Evolutionary conservation across 176 grass and related monocot species (phyloP).

Genomic region (Bromus sterilis): DNA sequence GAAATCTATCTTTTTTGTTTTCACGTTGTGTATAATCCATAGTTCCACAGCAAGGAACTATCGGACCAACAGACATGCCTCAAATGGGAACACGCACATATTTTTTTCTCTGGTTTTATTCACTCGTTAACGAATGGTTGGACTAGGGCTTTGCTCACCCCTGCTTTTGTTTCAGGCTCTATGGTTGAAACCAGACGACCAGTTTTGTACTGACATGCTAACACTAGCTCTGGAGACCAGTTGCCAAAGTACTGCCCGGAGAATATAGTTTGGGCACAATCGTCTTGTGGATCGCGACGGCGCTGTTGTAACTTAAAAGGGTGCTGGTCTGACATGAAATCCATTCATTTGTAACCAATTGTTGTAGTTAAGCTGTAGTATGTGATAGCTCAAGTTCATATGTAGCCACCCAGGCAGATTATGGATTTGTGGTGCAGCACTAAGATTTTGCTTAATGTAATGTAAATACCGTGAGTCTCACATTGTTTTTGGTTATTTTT

Average conservation of each 20-base stretch:
- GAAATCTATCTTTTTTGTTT: neutral
- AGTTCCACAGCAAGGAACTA: neutral
- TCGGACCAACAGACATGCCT: neutral
- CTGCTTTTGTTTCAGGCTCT: slow-evolving; percentile 54
- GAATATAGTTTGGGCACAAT: slow-evolving; percentile 30
- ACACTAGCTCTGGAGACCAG: slow-evolving; percentile 51
- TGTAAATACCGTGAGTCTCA: neutral
- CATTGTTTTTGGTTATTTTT: too few relatives aligned
- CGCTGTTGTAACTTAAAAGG: slow-evolving; percentile 19
- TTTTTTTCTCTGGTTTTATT: neutral
- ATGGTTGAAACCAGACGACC: slow-evolving; percentile 87
- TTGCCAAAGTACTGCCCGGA: slow-evolving; percentile 18
- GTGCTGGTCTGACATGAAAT: neutral
- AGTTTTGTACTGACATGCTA: slow-evolving; percentile 94
- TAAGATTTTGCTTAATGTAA: neutral
- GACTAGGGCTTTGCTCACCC: neutral
- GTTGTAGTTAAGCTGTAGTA: slow-evolving; percentile 36
- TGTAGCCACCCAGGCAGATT: neutral
- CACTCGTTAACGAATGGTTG: neutral
- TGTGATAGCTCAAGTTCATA: slow-evolving; percentile 24
- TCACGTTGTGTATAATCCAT: neutral
- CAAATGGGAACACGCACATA: neutral
- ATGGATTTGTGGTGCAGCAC: neutral
- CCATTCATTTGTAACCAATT: slow-evolving; percentile 7
- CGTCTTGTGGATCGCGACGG: neutral